Conservation (phyloP, 805 yeast species). For the Yamadazyma laniorum region DNA sequence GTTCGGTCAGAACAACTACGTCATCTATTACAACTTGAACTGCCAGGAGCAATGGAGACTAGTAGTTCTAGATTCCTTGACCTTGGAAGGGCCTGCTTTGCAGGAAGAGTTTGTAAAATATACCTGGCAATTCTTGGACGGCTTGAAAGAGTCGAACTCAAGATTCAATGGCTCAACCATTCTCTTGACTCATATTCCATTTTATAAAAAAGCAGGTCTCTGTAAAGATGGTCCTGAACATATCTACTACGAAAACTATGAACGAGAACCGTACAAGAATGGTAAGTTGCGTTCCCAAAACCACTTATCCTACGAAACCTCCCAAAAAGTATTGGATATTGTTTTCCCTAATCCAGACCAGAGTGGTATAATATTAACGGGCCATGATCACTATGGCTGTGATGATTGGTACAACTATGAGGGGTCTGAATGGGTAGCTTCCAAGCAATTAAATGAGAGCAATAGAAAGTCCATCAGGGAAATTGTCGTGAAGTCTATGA, state of each 20-base stretch:
- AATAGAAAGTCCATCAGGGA: constrained; percentile 54
- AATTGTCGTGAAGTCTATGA: constrained; percentile 84
- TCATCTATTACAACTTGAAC: constrained; percentile 64
- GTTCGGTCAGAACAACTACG: constrained; percentile 85
- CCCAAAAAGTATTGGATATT: constrained; percentile 67
- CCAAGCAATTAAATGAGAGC: constrained; percentile 31
- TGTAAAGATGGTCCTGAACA: constrained; percentile 83
- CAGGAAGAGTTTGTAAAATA: constrained; percentile 66
- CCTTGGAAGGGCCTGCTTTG: constrained; percentile 86
- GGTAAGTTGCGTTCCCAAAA: constrained; percentile 81
- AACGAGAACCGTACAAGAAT: constrained; percentile 63
- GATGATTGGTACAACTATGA: constrained; percentile 56
- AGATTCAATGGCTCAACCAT: constrained; percentile 74
- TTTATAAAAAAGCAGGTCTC: constrained; percentile 75
- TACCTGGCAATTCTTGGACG: constrained; percentile 72
- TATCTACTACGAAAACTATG: constrained; percentile 46
- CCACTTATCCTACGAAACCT: constrained; percentile 65
- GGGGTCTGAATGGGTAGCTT: constrained; percentile 57
- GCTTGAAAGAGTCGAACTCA: constrained; percentile 47
- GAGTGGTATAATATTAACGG: constrained; percentile 82
- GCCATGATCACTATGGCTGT: constrained; percentile 97
- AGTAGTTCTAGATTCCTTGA: constrained; percentile 80
- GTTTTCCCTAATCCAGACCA: constrained; percentile 60
- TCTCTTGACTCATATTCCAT: constrained; percentile 84
- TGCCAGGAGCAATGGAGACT: constrained; percentile 78